Base-by-base conservation (phyloP, 176 grass and related monocot species). In the Triticum turgidum region DNA sequence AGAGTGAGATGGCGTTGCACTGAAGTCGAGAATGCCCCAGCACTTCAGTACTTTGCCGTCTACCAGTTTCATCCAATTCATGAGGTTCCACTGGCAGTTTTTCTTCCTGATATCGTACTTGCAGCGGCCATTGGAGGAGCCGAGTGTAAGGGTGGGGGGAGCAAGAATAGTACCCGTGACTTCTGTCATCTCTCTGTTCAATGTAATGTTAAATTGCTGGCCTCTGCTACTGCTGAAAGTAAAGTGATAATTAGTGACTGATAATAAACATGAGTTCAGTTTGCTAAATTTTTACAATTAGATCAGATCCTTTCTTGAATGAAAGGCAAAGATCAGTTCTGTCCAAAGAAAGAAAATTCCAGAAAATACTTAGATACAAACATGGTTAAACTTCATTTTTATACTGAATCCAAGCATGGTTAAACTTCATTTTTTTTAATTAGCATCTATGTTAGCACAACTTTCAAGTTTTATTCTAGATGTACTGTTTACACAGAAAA, bases 11-110 rank as follows among this genome's bases (percentile, higher is more conserved):
- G 12, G 33, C 34, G 20, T 2, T 11, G 82, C 79, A 67, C 83
- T 92, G 83, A 92, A 92, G 73, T 92, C 83, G 7, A 89, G 2
- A 5, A 92, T 80, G 12, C 80, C 90, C 90, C 90, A 92, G 66
- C 39, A 39, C 41, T 61, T 22, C 30, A 89, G 79, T 1, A 6
- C 41, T 73, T 80, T 47, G 83, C 90, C 83, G 9, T 80, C 73
- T 59, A 86, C 65, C 22, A 92, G 56, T 76, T 14, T 80, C 66
- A 80, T 83, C 25, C 0, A 35, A 65, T 5, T 21, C 54, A 21
- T 20, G 32, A 88, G 82, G 64, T 82, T 91, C 90, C 90, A 91
- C 65, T 91, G 86, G 63, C 82, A 73, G 12, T 42, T 75, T 9
- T 86, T 45, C 29, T 49, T 83, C 4, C 24, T 89, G 62, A 92